Evolutionary conservation across 2,329 filamentous ascomycete species (phyloP).

Genomic region (Ascochyta rabiei): DNA sequence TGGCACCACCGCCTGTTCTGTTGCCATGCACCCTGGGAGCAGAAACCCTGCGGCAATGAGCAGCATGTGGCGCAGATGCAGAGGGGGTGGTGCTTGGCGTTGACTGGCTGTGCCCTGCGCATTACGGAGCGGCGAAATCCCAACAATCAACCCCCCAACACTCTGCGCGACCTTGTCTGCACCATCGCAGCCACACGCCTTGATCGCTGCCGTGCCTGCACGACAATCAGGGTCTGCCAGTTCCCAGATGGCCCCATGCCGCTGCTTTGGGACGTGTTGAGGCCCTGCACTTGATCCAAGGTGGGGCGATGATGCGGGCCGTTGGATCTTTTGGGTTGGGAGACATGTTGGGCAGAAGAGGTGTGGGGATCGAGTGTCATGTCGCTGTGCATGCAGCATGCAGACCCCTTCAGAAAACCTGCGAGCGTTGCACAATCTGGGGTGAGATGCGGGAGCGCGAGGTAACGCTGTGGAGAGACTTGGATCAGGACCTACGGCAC

Average conservation of each 20-base stretch:
- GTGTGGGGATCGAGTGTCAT: neutral
- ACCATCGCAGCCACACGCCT: neutral
- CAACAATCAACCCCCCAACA: conserved; percentile 7
- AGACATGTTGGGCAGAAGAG: too few relatives aligned
- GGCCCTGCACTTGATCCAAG: neutral
- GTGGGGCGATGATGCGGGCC: conserved; percentile 8
- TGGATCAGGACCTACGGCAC: neutral
- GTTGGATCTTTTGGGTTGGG: neutral
- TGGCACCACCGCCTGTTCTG: too few relatives aligned
- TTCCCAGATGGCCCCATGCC: conserved; percentile 2
- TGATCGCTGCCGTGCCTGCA: conserved; percentile 3
- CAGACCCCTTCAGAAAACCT: neutral
- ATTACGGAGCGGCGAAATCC: conserved; percentile 13
- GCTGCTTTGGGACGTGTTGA: conserved; percentile 15
- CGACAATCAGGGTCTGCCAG: conserved; percentile 6
- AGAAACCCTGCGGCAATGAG: too few relatives aligned
- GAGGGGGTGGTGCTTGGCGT: too few relatives aligned
- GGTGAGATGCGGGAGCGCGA: conserved; percentile 4
- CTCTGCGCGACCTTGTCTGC: neutral
- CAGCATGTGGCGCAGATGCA: too few relatives aligned
- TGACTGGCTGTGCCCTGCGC: too few relatives aligned
- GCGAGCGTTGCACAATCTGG: neutral
- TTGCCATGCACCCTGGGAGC: too few relatives aligned
- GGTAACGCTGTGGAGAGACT: neutral
- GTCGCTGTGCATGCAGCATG: conserved; percentile 1